phyloP scores from a whole-genome alignment of 2,329 filamentous ascomycete species.

The Trichoderma koningii region DNA sequence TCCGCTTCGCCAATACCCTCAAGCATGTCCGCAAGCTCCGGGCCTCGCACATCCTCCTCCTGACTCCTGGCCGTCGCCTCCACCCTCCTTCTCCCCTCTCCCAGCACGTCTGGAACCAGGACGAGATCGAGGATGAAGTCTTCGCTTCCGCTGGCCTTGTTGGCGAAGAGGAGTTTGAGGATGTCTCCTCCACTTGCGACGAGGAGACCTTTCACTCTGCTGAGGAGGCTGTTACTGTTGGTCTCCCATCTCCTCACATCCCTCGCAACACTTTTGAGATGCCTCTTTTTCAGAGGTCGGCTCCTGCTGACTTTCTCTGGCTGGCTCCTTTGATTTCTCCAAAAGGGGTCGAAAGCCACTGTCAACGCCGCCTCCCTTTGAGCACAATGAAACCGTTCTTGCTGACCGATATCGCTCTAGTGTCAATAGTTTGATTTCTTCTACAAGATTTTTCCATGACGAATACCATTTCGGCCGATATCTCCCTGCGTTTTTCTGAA shows the following conservation, averaged over 20 bases:
- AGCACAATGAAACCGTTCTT: neutral
- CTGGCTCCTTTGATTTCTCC: neutral
- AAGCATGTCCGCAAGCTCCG: neutral
- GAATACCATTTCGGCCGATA: neutral
- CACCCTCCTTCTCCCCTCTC: slow-evolving; percentile 7
- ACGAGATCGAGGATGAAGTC: neutral
- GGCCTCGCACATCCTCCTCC: neutral
- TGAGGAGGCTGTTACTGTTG: neutral
- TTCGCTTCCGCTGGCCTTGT: too few relatives aligned
- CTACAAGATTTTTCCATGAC: neutral
- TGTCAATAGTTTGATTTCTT: neutral
- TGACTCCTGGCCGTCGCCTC: neutral
- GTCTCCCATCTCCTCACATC: neutral
- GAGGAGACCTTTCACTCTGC: neutral
- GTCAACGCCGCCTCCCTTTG: neutral
- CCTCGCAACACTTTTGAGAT: neutral
- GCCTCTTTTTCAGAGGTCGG: neutral
- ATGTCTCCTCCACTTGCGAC: neutral
- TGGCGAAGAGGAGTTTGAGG: neutral
- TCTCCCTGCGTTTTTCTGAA: neutral
- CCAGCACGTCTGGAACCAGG: slow-evolving; percentile 6
- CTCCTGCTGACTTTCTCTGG: neutral
- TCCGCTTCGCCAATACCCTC: slow-evolving; percentile 8
- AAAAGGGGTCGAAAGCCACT: neutral
- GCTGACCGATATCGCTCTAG: neutral